A percentile compares a stretch with the other conserved stretches of the same genome.
Evolutionary conservation across 345 rosid species (phyloP).

Genomic region (Psidium friedrichsthalianum): DNA sequence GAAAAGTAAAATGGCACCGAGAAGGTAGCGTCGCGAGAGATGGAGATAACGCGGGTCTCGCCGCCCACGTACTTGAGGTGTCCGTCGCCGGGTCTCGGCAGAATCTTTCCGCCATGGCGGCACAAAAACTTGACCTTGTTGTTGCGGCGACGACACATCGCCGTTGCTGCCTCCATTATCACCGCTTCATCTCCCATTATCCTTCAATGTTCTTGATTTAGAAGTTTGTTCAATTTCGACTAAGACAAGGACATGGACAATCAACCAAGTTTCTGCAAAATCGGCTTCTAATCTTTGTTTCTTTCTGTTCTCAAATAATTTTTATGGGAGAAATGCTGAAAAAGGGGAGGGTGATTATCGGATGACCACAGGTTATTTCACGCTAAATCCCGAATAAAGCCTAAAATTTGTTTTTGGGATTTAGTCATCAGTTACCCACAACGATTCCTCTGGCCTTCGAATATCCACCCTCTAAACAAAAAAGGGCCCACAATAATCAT

Average conservation of each 20-base stretch:
- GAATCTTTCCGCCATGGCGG: conserved; percentile 84
- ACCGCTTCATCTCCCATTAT: neutral
- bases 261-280: neutral
- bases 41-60: conserved; percentile 73
- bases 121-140: conserved; percentile 60
- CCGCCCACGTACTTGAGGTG: conserved; percentile 84
- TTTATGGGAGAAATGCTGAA: neutral
- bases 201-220: neutral
- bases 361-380: neutral
- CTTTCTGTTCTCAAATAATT: too few relatives aligned
- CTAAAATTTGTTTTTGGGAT: too few relatives aligned
- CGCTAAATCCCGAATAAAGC: too few relatives aligned
- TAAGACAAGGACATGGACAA: neutral
- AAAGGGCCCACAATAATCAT: neutral
- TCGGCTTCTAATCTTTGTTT: neutral
- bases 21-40: conserved; percentile 41
- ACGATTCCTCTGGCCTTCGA: neutral
- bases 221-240: neutral
- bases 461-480: neutral
- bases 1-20: conserved; percentile 20
- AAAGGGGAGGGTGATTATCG: neutral
- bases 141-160: conserved; percentile 17
- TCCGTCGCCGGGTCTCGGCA: conserved; percentile 57
- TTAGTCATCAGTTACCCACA: neutral
- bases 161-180: neutral